Evolutionary conservation across 1,284 basidiomycete species (phyloP).

Genomic region (Trichosporon coremiiforme): DNA sequence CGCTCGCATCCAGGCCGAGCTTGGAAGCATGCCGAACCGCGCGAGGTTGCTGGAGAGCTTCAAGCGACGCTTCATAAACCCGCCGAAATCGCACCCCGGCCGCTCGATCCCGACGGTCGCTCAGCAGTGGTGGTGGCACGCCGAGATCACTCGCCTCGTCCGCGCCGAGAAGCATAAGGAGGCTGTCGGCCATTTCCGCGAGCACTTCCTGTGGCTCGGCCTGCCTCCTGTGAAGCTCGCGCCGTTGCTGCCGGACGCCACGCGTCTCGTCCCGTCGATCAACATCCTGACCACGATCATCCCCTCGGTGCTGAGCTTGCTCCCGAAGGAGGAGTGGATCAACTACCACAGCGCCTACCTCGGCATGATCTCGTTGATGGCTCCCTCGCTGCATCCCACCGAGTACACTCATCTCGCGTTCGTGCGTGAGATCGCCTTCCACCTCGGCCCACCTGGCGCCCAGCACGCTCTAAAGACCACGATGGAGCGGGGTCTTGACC

Average conservation of each 20-base stretch:
- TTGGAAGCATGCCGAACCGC: slow-evolving; percentile 15
- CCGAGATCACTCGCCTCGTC: slow-evolving; percentile 36
- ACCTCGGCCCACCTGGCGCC: slow-evolving; percentile 30
- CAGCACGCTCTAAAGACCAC: slow-evolving; percentile 29
- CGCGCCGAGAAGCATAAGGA: slow-evolving; percentile 29
- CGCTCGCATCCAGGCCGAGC: slow-evolving; percentile 28
- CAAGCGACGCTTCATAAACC: slow-evolving; percentile 27
- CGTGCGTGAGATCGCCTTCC: slow-evolving; percentile 35
- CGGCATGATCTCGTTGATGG: slow-evolving; percentile 12
- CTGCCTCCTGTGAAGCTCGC: slow-evolving; percentile 29
- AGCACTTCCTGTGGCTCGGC: slow-evolving; percentile 43
- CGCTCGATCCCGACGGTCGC: slow-evolving; percentile 25
- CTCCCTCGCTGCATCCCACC: slow-evolving; percentile 37
- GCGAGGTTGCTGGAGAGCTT: slow-evolving; percentile 27
- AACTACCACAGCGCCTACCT: slow-evolving; percentile 35
- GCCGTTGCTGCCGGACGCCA: background rate
- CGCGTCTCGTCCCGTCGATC: slow-evolving; percentile 33
- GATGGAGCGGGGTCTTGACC: slow-evolving; percentile 28
- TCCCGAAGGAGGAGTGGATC: slow-evolving; percentile 24
- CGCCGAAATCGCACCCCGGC: slow-evolving; percentile 5
- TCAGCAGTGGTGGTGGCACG: slow-evolving; percentile 38
- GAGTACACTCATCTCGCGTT: slow-evolving; percentile 37
- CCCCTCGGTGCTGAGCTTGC: slow-evolving; percentile 35
- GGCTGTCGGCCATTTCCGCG: slow-evolving; percentile 36
- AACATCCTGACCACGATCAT: slow-evolving; percentile 38